Percentiles rank a stretch among this genome's conserved stretches.
These are phyloP conservation scores for Colletotrichum truncatum DNA, from an alignment of 2,329 filamentous ascomycete genomes.

Conservation along the genomic window DNA sequence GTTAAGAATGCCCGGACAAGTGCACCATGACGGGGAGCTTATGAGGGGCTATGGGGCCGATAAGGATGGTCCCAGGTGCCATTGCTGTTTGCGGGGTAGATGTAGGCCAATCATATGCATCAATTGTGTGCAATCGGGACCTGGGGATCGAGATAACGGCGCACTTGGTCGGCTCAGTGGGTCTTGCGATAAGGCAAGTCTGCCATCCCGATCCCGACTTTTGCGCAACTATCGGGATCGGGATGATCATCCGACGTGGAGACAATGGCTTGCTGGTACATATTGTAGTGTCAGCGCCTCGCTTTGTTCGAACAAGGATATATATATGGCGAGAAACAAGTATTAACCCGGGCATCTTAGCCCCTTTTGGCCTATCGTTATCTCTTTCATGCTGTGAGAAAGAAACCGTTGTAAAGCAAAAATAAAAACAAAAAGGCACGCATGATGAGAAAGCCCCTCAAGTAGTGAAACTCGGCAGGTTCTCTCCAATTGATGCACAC, in stretches of 20 bases:
- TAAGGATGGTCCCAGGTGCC: constrained; percentile 2
- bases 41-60: constrained; percentile 23
- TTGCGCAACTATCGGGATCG: constrained; percentile 14
- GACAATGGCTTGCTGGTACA: no score
- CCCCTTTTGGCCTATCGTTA: no score
- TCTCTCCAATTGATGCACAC: neutral
- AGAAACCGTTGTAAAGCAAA: no score
- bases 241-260: constrained; percentile 1
- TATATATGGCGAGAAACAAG: no score
- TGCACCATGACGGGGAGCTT: constrained; percentile 10
- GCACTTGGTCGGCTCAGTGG: constrained; percentile 5
- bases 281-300: no score
- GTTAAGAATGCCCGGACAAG: constrained; percentile 19
- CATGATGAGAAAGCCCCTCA: neutral
- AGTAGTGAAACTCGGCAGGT: neutral
- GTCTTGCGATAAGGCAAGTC: neutral
- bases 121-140: neutral
- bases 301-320: no score
- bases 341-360: no score
- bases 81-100: constrained; percentile 23
- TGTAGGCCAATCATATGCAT: constrained; percentile 3
- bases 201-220: constrained; percentile 20
- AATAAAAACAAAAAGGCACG: neutral
- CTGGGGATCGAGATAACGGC: neutral
- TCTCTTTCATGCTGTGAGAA: no score